These are phyloP conservation scores for Plenodomus biglobosus DNA, from an alignment of 2,329 filamentous ascomycete species.

Conservation along the genomic window DNA sequence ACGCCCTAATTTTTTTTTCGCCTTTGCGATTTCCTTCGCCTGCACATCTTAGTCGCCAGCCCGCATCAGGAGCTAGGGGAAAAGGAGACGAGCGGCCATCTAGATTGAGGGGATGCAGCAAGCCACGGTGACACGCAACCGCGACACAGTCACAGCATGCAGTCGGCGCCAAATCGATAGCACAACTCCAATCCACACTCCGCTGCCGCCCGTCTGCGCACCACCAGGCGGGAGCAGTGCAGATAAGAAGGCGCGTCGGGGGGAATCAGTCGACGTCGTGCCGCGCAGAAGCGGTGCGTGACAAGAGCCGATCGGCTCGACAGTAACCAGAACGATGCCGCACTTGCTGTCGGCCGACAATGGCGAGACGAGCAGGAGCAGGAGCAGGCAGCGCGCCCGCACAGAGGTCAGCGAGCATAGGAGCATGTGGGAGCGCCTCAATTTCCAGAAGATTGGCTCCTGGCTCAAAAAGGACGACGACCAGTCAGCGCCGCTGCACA, in stretches of 20 bases:
- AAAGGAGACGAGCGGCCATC: conserved; percentile 7
- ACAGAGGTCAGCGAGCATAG: conserved; percentile 39
- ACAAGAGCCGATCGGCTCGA: no score
- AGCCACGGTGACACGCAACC: conserved; percentile 28
- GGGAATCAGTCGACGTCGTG: no score
- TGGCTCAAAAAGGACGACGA: conserved; percentile 46
- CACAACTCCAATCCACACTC: conserved; percentile 24
- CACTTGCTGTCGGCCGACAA: conserved; percentile 28
- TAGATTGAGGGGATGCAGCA: conserved; percentile 31
- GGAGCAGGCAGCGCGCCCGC: conserved; percentile 34
- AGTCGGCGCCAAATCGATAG: conserved; percentile 35
- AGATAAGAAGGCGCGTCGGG: no score
- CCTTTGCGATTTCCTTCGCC: no score
- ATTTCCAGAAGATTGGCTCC: conserved; percentile 44
- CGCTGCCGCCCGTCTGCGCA: conserved; percentile 4
- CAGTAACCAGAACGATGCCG: no score
- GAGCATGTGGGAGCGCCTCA: conserved; percentile 43
- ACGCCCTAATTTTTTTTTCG: conserved; percentile 1
- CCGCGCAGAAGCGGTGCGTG: no score
- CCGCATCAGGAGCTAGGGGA: conserved; percentile 1
- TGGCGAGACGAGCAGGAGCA: conserved; percentile 32
- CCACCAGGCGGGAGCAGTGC: conserved; percentile 6
- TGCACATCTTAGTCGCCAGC: no score
- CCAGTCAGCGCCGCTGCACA: conserved; percentile 20
- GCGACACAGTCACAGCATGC: conserved; percentile 41